Conservation (phyloP, 805 yeast genomes). For the Saccharomycopsis sp. region DNA sequence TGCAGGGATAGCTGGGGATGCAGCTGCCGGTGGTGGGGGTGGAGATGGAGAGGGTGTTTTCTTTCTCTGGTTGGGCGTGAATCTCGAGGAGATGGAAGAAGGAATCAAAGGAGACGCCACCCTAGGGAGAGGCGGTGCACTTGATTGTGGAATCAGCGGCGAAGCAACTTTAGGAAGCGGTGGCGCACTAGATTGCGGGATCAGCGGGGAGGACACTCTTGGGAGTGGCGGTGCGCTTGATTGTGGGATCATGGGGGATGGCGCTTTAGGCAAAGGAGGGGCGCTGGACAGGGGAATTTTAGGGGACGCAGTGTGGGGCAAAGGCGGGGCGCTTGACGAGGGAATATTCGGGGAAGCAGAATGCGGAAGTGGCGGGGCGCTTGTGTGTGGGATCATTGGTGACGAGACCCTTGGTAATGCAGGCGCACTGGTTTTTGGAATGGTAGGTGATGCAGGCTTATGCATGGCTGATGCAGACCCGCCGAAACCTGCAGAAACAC, state of each 20-base stretch:
- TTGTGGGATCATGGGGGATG: slow-evolving; percentile 19
- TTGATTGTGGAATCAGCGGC: slow-evolving; percentile 20
- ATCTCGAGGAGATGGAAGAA: slow-evolving; percentile 8
- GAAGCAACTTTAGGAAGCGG: slow-evolving; percentile 23
- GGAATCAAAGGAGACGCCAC: slow-evolving; percentile 22
- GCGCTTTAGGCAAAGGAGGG: slow-evolving; percentile 20
- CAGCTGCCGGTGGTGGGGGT: slow-evolving; percentile 21
- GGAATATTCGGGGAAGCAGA: slow-evolving; percentile 10
- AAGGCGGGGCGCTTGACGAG: not conserved
- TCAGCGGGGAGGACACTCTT: slow-evolving; percentile 17
- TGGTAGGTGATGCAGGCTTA: slow-evolving; percentile 10
- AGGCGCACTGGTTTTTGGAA: slow-evolving; percentile 5
- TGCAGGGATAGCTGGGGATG: slow-evolving; percentile 7
- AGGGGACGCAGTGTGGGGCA: slow-evolving; percentile 16
- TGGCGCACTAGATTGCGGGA: slow-evolving; percentile 18
- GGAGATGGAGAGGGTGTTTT: not conserved
- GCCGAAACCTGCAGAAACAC: slow-evolving; percentile 22
- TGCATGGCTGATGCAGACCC: slow-evolving; percentile 14
- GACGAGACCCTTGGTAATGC: slow-evolving; percentile 15
- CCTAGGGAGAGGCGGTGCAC: slow-evolving; percentile 23
- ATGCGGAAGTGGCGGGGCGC: slow-evolving; percentile 17
- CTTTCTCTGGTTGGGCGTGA: not conserved
- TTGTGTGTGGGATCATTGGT: not conserved
- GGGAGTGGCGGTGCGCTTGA: slow-evolving; percentile 22
- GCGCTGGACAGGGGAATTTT: slow-evolving; percentile 16